Conservation (phyloP, 345 rosid genomes). For the Anacardium occidentale region DNA sequence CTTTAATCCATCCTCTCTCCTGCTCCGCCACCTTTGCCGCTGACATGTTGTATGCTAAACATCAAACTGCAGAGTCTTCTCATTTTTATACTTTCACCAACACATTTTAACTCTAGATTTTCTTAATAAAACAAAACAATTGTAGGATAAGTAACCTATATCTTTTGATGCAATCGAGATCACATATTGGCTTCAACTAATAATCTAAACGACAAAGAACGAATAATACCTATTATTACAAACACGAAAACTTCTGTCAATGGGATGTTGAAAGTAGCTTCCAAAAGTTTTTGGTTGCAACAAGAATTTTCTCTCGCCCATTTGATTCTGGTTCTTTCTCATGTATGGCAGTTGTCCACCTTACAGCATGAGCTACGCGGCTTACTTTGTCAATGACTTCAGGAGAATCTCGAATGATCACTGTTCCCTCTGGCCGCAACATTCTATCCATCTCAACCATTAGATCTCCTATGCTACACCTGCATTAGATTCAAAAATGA, state of each 20-base stretch:
- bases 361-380: slow-evolving; percentile 62
- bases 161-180: slow-evolving; percentile 39
- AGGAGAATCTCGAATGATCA: slow-evolving; percentile 72
- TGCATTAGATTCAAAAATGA: slow-evolving; percentile 30
- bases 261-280: slow-evolving; percentile 50
- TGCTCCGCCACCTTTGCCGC: not conserved
- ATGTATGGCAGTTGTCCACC: slow-evolving; percentile 62
- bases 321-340: slow-evolving; percentile 76
- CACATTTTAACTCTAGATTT: slow-evolving; percentile 22
- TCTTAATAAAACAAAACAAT: slow-evolving; percentile 23
- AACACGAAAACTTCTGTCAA: slow-evolving; percentile 27
- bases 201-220: slow-evolving; percentile 25
- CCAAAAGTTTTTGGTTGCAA: slow-evolving; percentile 72
- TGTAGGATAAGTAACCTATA: slow-evolving; percentile 25
- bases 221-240: slow-evolving; percentile 42
- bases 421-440: slow-evolving; percentile 83
- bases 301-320: slow-evolving; percentile 65
- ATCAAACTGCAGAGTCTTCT: slow-evolving; percentile 15
- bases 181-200: slow-evolving; percentile 27
- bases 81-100: slow-evolving; percentile 16
- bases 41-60: slow-evolving; percentile 16
- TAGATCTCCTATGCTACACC: slow-evolving; percentile 85
- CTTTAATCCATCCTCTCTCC: too few relatives aligned
- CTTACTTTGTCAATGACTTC: slow-evolving; percentile 80
- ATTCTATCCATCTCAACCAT: slow-evolving; percentile 95